phyloP scores from a whole-genome alignment of 2,329 filamentous ascomycete genomes.

The Neonectria punicea region DNA sequence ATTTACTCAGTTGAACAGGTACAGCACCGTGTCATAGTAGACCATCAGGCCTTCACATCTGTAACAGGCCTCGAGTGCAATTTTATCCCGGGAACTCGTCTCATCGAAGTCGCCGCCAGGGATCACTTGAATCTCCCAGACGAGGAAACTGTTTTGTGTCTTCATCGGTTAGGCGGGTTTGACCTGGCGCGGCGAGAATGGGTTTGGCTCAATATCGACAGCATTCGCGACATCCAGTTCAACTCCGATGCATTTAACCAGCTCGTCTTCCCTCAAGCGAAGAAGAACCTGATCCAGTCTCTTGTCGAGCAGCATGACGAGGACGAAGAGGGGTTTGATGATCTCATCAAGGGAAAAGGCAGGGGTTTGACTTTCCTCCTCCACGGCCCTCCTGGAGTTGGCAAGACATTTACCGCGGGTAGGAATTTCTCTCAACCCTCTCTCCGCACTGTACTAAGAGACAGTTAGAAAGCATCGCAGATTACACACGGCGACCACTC shows the following conservation, averaged over 20 bases:
- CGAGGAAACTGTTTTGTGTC: background rate
- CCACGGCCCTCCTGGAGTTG: slow-evolving; percentile 4
- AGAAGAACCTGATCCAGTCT: background rate
- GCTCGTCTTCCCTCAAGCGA: background rate
- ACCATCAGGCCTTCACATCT: background rate
- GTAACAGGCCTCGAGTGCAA: too few relatives aligned
- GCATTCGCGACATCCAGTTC: slow-evolving; percentile 1
- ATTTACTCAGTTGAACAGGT: background rate
- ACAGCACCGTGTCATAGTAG: slow-evolving; percentile 4
- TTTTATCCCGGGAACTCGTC: background rate
- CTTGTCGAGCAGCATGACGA: background rate
- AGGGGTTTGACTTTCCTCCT: slow-evolving; percentile 7
- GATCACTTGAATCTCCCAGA: background rate
- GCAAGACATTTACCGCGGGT: slow-evolving; percentile 13
- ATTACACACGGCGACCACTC: background rate
- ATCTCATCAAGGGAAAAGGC: slow-evolving; percentile 1
- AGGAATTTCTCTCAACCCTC: background rate
- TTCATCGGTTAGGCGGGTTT: background rate
- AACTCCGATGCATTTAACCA: background rate
- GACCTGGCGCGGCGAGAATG: slow-evolving; percentile 1
- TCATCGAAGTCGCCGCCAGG: background rate
- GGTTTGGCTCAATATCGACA: background rate
- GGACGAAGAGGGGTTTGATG: background rate
- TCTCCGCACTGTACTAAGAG: background rate
- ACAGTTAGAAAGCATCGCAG: slow-evolving; percentile 7